Percentiles rank a stretch among this genome's conserved stretches.
Conservation (phyloP, 768 basidiomycete species). For the Candolleomyces efflorescens region DNA sequence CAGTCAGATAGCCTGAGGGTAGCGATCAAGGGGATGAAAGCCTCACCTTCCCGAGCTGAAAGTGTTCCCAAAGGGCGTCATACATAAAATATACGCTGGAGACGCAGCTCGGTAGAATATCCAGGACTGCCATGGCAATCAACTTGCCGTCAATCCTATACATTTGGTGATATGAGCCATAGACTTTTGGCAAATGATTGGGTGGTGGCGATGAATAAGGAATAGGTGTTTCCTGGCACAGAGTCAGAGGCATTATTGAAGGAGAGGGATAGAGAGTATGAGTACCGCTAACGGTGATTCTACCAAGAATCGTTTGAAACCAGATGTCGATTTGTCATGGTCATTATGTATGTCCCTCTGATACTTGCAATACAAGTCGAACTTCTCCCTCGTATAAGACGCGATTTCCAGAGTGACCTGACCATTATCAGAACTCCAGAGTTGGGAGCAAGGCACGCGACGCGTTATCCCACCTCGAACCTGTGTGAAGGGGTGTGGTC, state of each 20-base stretch:
- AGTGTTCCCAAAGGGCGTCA: constrained; percentile 60
- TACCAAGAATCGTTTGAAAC: constrained; percentile 76
- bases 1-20: not conserved
- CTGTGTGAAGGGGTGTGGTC: constrained; percentile 36
- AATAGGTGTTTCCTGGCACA: constrained; percentile 52
- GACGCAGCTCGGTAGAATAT: constrained; percentile 84
- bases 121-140: constrained; percentile 84
- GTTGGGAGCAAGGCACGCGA: not conserved
- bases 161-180: constrained; percentile 92
- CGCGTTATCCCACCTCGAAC: constrained; percentile 49
- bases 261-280: constrained; percentile 1
- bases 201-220: constrained; percentile 43
- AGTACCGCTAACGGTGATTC: constrained; percentile 69
- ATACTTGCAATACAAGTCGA: constrained; percentile 69
- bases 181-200: constrained; percentile 61
- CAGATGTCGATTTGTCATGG: constrained; percentile 36
- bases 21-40: not conserved
- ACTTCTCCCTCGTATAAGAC: constrained; percentile 78
- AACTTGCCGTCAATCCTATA: constrained; percentile 80
- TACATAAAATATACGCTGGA: constrained; percentile 90
- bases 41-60: constrained; percentile 74
- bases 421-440: not conserved
- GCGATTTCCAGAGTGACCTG: constrained; percentile 78
- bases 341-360: constrained; percentile 80
- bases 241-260: not conserved